phyloP scores from a whole-genome alignment of 2,329 filamentous ascomycete species.

The Bipolaris sorokiniana region DNA sequence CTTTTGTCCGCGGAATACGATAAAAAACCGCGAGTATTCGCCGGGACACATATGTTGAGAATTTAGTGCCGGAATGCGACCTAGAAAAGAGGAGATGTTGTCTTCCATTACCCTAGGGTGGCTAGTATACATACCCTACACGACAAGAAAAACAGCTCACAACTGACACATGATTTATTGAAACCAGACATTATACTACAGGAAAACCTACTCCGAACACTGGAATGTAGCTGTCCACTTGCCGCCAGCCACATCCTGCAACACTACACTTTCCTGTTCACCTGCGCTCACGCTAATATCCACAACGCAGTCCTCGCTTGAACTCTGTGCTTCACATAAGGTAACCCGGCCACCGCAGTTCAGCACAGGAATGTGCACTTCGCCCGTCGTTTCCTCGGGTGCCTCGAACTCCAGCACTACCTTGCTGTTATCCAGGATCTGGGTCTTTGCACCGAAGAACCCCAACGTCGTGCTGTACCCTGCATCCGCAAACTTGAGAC shows the following conservation, averaged over 20 bases:
- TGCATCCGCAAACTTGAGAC: constrained; percentile 44
- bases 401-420: constrained; percentile 35
- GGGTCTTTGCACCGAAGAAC: constrained; percentile 44
- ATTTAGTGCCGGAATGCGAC: too few relatives aligned
- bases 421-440: constrained; percentile 22
- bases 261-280: constrained; percentile 17
- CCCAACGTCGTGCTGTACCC: constrained; percentile 50
- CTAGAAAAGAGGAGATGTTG: too few relatives aligned
- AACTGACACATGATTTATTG: background rate
- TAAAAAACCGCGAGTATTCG: too few relatives aligned
- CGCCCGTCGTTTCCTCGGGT: constrained; percentile 40
- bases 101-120: background rate
- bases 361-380: constrained; percentile 32
- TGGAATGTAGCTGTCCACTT: constrained; percentile 30
- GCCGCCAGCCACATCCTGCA: constrained; percentile 29
- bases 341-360: constrained; percentile 29
- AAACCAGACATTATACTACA: too few relatives aligned
- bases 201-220: constrained; percentile 11
- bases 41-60: too few relatives aligned
- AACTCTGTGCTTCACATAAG: constrained; percentile 25
- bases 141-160: too few relatives aligned
- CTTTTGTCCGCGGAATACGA: too few relatives aligned
- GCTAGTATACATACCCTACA: background rate
- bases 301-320: constrained; percentile 22
- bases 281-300: constrained; percentile 20